Base-by-base conservation (phyloP, 2,329 filamentous ascomycete species). In the Colletotrichum viniferum region DNA sequence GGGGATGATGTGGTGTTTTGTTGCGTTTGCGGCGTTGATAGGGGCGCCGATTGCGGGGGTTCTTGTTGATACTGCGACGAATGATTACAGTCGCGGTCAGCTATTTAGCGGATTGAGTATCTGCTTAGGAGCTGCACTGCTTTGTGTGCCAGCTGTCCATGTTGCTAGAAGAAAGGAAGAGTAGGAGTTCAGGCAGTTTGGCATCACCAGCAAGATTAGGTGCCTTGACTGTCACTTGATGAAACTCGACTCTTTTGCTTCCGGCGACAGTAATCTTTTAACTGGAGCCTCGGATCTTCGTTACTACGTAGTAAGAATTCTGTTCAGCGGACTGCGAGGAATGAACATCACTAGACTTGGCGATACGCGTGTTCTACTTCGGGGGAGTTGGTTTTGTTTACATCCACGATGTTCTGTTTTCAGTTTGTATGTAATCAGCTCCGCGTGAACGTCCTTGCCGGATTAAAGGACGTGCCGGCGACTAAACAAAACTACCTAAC, bases 201-300 rank as follows among this genome's bases (percentile, higher is more conserved):
- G 0, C 10, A 21, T 48, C 43, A 48, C n/a, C 43, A 7, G n/a
- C 5, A 48, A 48, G 0, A 1, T 1, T 13, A 4, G 18, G 10
- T 48, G 10, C 43, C 13, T 48, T 21, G 0, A 10, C n/a, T 13
- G 43, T 13, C 43, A 3, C 10, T 48, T 21, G 43, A 13, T 21
- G 18, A 48, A 21, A 13, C 10, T 48, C 10, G n/a, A 21, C 10
- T 21, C n/a, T 48, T 4, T 12, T 0, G n/a, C n/a, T 48, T 12
- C n/a, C 0, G 43, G 43, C 43, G 10, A 4, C 10, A 48, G 10
- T 21, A 21, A 1, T 1, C n/a, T 48, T 21, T 10, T 2, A 21
- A 12, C 0, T 0, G 2, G 10, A 48, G 10, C 43, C n/a, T 48
- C 10, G 6, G 6, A 48, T n/a, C 1, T n/a, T 13, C n/a, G 1